These are phyloP conservation scores for Trametes cingulata DNA, from an alignment of 768 basidiomycete genomes.

Conservation along the genomic window DNA sequence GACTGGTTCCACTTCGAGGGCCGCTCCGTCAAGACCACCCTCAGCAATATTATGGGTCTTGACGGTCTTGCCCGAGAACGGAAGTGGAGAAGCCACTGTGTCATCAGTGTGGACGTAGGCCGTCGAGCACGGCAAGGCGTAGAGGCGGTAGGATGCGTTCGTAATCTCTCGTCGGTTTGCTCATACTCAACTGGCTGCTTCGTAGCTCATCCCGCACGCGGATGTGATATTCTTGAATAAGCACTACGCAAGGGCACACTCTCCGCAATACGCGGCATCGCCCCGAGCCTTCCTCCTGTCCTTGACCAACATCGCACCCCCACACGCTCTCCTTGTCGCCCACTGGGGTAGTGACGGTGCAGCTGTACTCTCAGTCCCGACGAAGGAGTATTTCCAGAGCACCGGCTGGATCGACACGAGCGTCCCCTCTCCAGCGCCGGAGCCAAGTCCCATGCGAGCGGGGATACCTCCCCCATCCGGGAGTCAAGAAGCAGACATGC, in stretches of 20 bases:
- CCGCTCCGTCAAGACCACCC: constrained; percentile 74
- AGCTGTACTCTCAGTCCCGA: constrained; percentile 78
- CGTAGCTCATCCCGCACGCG: constrained; percentile 76
- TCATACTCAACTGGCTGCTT: background rate
- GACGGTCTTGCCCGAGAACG: constrained; percentile 82
- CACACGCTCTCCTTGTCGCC: constrained; percentile 79
- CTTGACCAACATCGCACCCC: constrained; percentile 61
- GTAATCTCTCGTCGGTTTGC: no score
- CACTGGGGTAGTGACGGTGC: constrained; percentile 81
- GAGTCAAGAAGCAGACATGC: constrained; percentile 31
- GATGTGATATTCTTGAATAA: constrained; percentile 82
- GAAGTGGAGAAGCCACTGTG: constrained; percentile 81
- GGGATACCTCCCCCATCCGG: background rate
- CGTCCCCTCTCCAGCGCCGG: constrained; percentile 27
- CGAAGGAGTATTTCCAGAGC: constrained; percentile 83
- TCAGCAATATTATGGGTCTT: constrained; percentile 74
- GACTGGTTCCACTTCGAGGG: constrained; percentile 90
- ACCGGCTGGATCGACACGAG: constrained; percentile 69
- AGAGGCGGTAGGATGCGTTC: constrained; percentile 56
- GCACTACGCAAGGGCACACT: constrained; percentile 66
- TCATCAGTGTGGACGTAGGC: constrained; percentile 80
- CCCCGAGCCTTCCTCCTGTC: constrained; percentile 81
- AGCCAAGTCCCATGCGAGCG: constrained; percentile 9
- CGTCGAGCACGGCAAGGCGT: constrained; percentile 74
- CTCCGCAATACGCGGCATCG: constrained; percentile 57